Percentiles rank a stretch among this genome's conserved stretches.
phyloP scores from a whole-genome alignment of 495 filamentous ascomycete species.

The Aspergillus asperescens region DNA sequence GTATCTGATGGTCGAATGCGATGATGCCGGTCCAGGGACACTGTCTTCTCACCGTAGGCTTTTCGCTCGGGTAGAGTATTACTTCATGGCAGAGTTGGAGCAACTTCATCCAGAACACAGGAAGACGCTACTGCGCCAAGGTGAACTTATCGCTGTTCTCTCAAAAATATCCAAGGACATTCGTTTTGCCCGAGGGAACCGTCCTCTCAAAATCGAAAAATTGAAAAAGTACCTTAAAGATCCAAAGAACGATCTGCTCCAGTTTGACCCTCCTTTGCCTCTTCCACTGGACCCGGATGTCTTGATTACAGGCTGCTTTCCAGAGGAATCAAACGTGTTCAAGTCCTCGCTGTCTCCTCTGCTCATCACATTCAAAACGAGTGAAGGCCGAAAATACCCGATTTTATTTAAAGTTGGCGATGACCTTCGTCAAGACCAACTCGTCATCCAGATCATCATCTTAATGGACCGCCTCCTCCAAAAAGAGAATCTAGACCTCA shows the following conservation, averaged over 20 bases:
- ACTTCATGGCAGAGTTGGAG: conserved; percentile 85
- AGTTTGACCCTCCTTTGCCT: conserved; percentile 80
- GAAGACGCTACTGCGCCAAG: conserved; percentile 76
- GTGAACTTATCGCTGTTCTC: conserved; percentile 79
- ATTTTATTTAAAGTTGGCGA: conserved; percentile 97
- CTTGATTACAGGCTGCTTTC: conserved; percentile 67
- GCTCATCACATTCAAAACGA: conserved; percentile 83
- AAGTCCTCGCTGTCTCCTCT: conserved; percentile 91
- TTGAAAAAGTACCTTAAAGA: conserved; percentile 80
- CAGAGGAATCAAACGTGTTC: conserved; percentile 86
- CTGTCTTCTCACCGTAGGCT: conserved; percentile 67
- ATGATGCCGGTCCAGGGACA: conserved; percentile 72
- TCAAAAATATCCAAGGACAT: conserved; percentile 88
- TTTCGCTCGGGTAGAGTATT: conserved; percentile 86
- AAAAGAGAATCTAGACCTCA: conserved; percentile 96
- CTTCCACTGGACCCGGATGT: conserved; percentile 85
- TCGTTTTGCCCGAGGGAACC: conserved; percentile 70
- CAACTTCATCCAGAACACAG: conserved; percentile 56
- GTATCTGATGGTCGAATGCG: conserved; percentile 97
- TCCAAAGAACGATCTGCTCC: conserved; percentile 77
- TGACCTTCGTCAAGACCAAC: conserved; percentile 93
- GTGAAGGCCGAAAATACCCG: conserved; percentile 69
- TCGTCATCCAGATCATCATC: conserved; percentile 96
- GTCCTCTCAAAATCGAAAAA: conserved; percentile 71
- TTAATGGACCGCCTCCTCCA: conserved; percentile 95